Evolutionary conservation across 306 rosid genomes (phyloP).

Genomic region (Ochetophila trinervis): DNA sequence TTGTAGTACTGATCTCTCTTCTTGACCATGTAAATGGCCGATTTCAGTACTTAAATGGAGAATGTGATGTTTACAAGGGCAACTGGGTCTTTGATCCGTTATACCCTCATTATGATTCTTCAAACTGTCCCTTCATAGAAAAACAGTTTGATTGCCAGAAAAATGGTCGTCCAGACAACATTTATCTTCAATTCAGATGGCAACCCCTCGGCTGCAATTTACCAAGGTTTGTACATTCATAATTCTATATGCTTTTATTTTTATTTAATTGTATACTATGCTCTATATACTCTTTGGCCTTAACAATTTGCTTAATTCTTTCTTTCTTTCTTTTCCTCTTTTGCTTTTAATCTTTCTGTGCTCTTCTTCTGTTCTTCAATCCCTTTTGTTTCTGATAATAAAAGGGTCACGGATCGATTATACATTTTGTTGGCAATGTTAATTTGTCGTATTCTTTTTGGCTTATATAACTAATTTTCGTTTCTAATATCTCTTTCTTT

Average conservation of each 20-base stretch:
- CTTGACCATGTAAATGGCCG: constrained; percentile 14
- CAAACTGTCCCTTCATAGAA: constrained; percentile 56
- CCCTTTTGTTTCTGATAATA: background rate
- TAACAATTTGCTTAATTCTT: background rate
- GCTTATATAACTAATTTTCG: background rate
- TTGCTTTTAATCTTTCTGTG: background rate
- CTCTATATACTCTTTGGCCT: too few species aligned
- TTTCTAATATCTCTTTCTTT: background rate
- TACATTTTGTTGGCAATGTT: background rate
- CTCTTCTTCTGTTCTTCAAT: background rate
- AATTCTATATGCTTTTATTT: background rate
- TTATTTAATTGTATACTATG: background rate
- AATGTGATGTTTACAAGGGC: constrained; percentile 56
- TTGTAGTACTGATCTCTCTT: constrained; percentile 9
- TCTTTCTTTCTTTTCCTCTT: background rate
- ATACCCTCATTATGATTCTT: constrained; percentile 53
- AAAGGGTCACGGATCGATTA: background rate
- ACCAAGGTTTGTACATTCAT: constrained; percentile 44
- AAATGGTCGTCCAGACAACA: constrained; percentile 65
- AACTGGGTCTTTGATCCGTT: constrained; percentile 56
- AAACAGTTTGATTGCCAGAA: constrained; percentile 49
- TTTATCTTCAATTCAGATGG: constrained; percentile 71
- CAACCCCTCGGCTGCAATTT: constrained; percentile 59
- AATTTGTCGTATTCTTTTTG: background rate
- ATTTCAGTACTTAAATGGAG: constrained; percentile 4